These are phyloP conservation scores for Kwoniella botswanensis DNA, from an alignment of 768 basidiomycete species.

Conservation along the genomic window DNA sequence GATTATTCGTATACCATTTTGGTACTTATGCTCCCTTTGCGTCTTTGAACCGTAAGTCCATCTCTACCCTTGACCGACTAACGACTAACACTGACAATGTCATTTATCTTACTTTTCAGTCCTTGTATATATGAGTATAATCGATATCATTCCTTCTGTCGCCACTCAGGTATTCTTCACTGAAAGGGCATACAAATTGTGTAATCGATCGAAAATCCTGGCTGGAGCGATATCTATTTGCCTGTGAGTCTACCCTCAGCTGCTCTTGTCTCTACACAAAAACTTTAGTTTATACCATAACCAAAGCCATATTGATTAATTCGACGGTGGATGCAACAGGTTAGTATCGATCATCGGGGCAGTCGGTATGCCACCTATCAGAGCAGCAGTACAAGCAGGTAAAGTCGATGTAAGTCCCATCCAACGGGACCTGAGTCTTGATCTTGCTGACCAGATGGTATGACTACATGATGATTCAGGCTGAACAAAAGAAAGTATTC, in stretches of 20 bases:
- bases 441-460: too few relatives aligned
- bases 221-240: not conserved
- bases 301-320: not conserved
- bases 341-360: slow-evolving; percentile 10
- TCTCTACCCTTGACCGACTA: not conserved
- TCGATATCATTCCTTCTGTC: slow-evolving; percentile 16
- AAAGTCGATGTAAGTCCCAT: slow-evolving; percentile 1
- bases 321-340: not conserved
- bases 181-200: slow-evolving; percentile 13
- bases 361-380: slow-evolving; percentile 5
- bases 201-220: not conserved
- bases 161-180: slow-evolving; percentile 17
- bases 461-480: too few relatives aligned
- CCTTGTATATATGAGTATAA: slow-evolving; percentile 7
- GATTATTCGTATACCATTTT: slow-evolving; percentile 15
- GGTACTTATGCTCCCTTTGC: slow-evolving; percentile 11
- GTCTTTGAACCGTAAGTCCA: slow-evolving; percentile 1
- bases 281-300: too few relatives aligned
- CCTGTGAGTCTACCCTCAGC: slow-evolving; percentile 6
- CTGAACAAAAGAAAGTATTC: not conserved
- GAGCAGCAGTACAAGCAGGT: not conserved
- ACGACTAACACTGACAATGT: not conserved
- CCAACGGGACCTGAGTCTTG: not conserved
- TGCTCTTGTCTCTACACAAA: not conserved
- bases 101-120: not conserved